Evolutionary conservation across 2,329 filamentous ascomycete genomes (phyloP).

Genomic region (Pseudocercospora musae): DNA sequence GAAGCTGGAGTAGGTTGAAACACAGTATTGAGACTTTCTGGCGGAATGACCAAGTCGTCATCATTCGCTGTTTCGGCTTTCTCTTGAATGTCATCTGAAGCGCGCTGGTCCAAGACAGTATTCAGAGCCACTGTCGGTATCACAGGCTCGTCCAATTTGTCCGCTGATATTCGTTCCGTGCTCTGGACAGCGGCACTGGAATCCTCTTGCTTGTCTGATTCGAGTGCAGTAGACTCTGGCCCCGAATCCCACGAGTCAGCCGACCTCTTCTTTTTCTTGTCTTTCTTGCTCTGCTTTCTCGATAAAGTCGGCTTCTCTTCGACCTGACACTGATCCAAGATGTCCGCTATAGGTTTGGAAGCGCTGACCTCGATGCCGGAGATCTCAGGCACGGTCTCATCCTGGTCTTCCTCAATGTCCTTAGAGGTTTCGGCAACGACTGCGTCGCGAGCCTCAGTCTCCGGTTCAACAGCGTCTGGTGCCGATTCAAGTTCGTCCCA

Average conservation of each 20-base stretch:
- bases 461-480: not conserved
- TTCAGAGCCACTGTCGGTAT: not conserved
- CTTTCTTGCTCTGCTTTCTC: slow-evolving; percentile 39
- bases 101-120: not conserved
- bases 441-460: not conserved
- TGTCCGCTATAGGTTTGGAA: not conserved
- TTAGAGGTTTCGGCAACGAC: not conserved
- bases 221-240: slow-evolving; percentile 1
- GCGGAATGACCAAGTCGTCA: not conserved
- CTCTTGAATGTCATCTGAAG: not conserved
- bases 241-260: slow-evolving; percentile 7
- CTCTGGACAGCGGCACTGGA: not conserved
- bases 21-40: not conserved
- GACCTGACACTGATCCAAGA: not conserved
- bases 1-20: not conserved
- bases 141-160: not conserved
- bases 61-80: not conserved
- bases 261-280: slow-evolving; percentile 39
- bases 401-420: not conserved
- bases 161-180: not conserved
- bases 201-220: not conserved
- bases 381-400: not conserved
- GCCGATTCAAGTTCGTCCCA: slow-evolving; percentile 11
- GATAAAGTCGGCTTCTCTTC: slow-evolving; percentile 8
- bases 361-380: not conserved